Percentiles rank a stretch among this genome's conserved stretches.
Conservation (phyloP, 1,284 basidiomycete species). For the Polyporus tsugae region DNA sequence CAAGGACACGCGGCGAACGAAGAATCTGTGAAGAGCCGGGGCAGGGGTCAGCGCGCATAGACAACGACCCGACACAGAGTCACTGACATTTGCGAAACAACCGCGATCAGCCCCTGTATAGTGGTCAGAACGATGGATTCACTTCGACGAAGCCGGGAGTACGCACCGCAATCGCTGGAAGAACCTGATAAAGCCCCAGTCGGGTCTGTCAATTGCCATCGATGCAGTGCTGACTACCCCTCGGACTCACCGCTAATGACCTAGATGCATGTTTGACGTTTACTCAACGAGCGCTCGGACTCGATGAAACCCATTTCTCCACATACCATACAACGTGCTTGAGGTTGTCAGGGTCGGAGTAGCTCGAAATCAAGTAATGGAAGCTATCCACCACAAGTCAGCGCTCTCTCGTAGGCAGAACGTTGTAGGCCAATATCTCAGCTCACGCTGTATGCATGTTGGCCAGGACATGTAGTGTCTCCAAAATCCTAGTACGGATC, state of each 20-base stretch:
- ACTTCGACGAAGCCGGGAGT: not conserved
- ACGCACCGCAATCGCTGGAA: not conserved
- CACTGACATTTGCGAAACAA: conserved; percentile 16
- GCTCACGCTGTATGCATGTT: conserved; percentile 12
- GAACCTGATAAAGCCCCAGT: not conserved
- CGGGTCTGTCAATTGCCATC: not conserved
- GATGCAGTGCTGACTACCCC: not conserved
- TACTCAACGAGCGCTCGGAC: not conserved
- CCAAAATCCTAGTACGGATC: conserved; percentile 2
- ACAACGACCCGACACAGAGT: not conserved
- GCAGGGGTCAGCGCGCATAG: not conserved
- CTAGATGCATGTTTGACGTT: not conserved
- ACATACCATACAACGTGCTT: conserved; percentile 4
- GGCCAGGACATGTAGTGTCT: conserved; percentile 10
- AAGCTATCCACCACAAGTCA: not conserved
- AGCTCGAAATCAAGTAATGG: conserved; percentile 10
- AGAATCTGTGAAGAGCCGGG: not conserved
- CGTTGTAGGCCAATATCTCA: not conserved
- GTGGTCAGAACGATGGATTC: no score
- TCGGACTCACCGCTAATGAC: conserved; percentile 14
- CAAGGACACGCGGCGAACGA: conserved; percentile 13
- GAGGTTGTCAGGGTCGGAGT: not conserved
- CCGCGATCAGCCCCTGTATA: conserved; percentile 7
- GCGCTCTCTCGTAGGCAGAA: not conserved
- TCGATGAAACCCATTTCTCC: not conserved